phyloP scores from a whole-genome alignment of 2,329 filamentous ascomycete species.

The Clarireedia homoeocarpa region DNA sequence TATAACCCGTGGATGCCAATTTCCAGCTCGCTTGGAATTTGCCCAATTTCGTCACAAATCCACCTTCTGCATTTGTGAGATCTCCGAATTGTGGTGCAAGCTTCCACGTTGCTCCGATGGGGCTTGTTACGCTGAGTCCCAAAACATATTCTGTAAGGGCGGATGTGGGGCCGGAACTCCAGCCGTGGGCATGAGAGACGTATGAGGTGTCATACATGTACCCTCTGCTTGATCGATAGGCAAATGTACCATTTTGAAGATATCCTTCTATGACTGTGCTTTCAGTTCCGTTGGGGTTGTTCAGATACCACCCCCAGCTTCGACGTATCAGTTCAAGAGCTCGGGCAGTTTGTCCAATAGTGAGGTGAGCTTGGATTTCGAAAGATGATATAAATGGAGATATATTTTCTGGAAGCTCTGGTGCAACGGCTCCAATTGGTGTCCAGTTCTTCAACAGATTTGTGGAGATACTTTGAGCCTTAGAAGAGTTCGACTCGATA shows the following conservation, averaged over 20 bases:
- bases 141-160: slow-evolving; percentile 37
- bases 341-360: slow-evolving; percentile 38
- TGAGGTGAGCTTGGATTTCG: slow-evolving; percentile 50
- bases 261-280: slow-evolving; percentile 54
- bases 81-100: slow-evolving; percentile 36
- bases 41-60: slow-evolving; percentile 33
- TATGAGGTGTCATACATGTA: slow-evolving; percentile 38
- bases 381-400: slow-evolving; percentile 51
- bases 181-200: slow-evolving; percentile 41
- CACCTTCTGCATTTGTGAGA: slow-evolving; percentile 32
- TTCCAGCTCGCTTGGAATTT: slow-evolving; percentile 31
- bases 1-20: slow-evolving; percentile 19
- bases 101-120: slow-evolving; percentile 31
- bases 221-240: slow-evolving; percentile 44
- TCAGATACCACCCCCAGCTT: slow-evolving; percentile 55
- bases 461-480: slow-evolving; percentile 29
- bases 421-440: slow-evolving; percentile 45
- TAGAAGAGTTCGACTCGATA: slow-evolving; percentile 7
- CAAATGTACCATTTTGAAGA: slow-evolving; percentile 45
- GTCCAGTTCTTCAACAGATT: slow-evolving; percentile 41
- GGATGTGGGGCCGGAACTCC: slow-evolving; percentile 40
- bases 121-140: slow-evolving; percentile 33
- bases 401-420: slow-evolving; percentile 49
- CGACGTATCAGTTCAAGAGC: slow-evolving; percentile 48
- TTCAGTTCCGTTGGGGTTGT: slow-evolving; percentile 47